Conservation (phyloP, 768 basidiomycete genomes). For the Cytidiella melzeri region DNA sequence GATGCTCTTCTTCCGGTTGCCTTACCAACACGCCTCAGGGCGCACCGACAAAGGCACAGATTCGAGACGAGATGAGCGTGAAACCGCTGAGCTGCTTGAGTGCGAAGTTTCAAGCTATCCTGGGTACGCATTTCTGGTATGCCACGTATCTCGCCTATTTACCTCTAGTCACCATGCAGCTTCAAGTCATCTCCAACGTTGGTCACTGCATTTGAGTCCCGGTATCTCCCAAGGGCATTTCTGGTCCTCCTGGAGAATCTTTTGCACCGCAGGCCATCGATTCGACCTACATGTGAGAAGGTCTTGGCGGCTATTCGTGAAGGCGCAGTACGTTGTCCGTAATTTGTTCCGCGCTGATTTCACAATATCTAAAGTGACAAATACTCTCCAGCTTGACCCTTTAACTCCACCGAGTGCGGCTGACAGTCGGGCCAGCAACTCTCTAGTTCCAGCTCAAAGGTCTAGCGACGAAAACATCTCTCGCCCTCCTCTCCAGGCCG, state of each 20-base stretch:
- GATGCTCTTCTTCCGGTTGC: slow-evolving; percentile 84
- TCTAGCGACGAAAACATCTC: not conserved
- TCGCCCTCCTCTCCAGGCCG: no score
- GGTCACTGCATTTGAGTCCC: slow-evolving; percentile 52
- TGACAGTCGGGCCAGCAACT: not conserved
- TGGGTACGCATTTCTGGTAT: slow-evolving; percentile 56
- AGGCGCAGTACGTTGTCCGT: slow-evolving; percentile 55
- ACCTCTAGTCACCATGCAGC: no score
- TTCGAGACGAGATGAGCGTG: slow-evolving; percentile 40
- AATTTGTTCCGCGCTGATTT: not conserved
- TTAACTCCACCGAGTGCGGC: not conserved
- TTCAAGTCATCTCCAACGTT: slow-evolving; percentile 48
- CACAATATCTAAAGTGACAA: slow-evolving; percentile 22
- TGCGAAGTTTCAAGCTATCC: slow-evolving; percentile 67
- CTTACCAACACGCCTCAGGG: slow-evolving; percentile 69
- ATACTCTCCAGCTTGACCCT: slow-evolving; percentile 14
- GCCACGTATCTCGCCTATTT: not conserved
- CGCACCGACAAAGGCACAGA: slow-evolving; percentile 41
- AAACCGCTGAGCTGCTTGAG: slow-evolving; percentile 66
- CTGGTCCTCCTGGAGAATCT: slow-evolving; percentile 70
- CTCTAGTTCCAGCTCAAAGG: slow-evolving; percentile 12
- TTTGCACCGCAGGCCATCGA: slow-evolving; percentile 50
- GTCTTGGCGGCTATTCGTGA: slow-evolving; percentile 64
- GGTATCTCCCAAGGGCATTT: slow-evolving; percentile 68
- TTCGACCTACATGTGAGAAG: slow-evolving; percentile 68